Evolutionary conservation across 305 asterid genomes (phyloP).

Genomic region (Fraxinus floribunda): DNA sequence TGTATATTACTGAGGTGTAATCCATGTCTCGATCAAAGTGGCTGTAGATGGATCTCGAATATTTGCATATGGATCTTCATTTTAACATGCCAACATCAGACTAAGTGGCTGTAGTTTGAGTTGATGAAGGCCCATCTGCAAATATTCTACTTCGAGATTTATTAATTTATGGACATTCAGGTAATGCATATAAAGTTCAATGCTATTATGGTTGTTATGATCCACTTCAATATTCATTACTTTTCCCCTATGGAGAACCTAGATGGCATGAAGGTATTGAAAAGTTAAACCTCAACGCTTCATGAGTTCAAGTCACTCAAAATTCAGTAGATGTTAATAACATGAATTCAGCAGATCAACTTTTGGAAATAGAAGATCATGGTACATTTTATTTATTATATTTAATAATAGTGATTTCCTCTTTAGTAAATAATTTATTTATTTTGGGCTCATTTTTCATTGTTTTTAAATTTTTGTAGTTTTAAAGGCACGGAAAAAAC

Average conservation of each 20-base stretch:
- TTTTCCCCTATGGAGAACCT: neutral
- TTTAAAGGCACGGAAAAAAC: neutral
- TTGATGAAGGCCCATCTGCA: neutral
- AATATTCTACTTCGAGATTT: neutral
- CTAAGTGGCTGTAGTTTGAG: neutral
- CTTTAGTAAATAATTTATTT: neutral
- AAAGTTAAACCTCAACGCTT: neutral
- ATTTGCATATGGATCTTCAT: no score
- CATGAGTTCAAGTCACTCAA: neutral
- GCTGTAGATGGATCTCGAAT: no score
- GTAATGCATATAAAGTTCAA: neutral
- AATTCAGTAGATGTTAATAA: neutral
- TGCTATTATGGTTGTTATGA: neutral
- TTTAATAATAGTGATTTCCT: neutral
- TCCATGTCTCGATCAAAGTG: neutral
- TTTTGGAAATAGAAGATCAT: neutral
- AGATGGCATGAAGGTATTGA: neutral
- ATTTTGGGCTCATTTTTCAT: neutral
- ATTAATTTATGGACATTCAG: neutral
- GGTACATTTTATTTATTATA: neutral
- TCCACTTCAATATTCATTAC: neutral
- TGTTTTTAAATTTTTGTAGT: neutral
- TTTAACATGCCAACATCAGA: neutral
- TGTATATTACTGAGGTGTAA: neutral
- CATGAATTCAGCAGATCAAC: neutral